A percentile compares a stretch with the other conserved stretches of the same genome.
Evolutionary conservation across 805 yeast genomes (phyloP).

Genomic region (Candida pseudofarinosa): DNA sequence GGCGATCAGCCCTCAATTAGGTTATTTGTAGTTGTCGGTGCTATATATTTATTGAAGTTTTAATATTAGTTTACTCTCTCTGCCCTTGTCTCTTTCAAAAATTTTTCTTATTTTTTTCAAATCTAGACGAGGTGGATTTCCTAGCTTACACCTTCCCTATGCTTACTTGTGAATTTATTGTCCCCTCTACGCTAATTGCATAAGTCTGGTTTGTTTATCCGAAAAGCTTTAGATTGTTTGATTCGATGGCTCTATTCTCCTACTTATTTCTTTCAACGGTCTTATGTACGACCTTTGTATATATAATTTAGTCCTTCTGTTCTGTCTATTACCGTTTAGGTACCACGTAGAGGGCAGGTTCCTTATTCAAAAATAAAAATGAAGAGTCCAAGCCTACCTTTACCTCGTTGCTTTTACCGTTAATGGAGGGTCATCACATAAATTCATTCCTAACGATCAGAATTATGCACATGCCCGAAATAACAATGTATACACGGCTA

Average conservation of each 20-base stretch:
- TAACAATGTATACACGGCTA: background rate
- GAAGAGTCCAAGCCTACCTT: too few relatives aligned
- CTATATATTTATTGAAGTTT: background rate
- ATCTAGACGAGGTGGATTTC: background rate
- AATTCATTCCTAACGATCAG: background rate
- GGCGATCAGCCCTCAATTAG: background rate
- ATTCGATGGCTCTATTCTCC: background rate
- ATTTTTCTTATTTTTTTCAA: background rate
- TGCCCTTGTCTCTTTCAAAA: background rate
- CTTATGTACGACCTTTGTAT: background rate
- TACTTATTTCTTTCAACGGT: background rate
- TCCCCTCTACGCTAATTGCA: background rate
- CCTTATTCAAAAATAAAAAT: too few relatives aligned
- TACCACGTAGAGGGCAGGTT: too few relatives aligned
- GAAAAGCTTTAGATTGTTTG: background rate
- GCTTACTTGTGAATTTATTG: background rate
- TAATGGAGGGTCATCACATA: background rate
- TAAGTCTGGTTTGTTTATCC: background rate
- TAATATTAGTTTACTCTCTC: background rate
- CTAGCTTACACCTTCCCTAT: background rate
- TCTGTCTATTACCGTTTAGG: background rate
- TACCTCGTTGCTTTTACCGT: too few relatives aligned
- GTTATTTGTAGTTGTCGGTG: background rate
- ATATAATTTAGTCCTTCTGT: background rate
- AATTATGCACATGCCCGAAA: background rate